Evolutionary conservation across 208 protist genomes (phyloP), one percentile per base, ranked within the genome.

Genomic region (Crithidia sp.): DNA sequence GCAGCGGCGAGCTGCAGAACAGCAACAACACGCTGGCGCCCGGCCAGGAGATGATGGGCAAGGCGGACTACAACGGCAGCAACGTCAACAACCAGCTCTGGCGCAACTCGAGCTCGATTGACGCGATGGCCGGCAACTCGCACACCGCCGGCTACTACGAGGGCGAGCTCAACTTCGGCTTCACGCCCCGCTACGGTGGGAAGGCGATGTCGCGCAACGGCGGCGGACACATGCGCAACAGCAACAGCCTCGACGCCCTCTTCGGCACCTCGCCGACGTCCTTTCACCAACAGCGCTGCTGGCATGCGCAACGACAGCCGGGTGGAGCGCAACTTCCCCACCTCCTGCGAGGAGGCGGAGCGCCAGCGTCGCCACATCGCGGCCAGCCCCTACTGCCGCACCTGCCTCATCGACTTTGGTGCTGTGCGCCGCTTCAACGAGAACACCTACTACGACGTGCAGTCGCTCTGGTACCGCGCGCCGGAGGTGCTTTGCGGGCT

Each of bases 381-480:
- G 6, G 3, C 53, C 37, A 82, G 68, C 45, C 71, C 68, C 16
- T 77, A 77, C 68, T 74, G 69, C 58, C 77, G 82, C 68, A 82
- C 73, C 50, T 84, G 78, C 58, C 87, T 99, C 50, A 99, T 99
- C 76, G 98, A 99, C 87, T 99, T 99, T 83, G 98, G 98, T 5
- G 98, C 95, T 39, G 95, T 95, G 39, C 99, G 98, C 74, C 97
- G 95, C 60, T 94, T 97, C 50, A 82, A 98, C 78, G 97, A 99
- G 76, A 93, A 96, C 71, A 84, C 83, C 2, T 99, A 98, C 81
- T 98, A 97, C 55, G 99, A 99, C 76, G 97, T 98, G 53, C 96
- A 98, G 81, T 97, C 93, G 8, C 77, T 96, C 13, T 95, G 95
- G 90, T 98, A 98, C 79, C 85, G 96, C 50, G 90, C 89, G 8